These are phyloP conservation scores for Tremella fuciformis DNA, from an alignment of 768 basidiomycete genomes.

Conservation along the genomic window DNA sequence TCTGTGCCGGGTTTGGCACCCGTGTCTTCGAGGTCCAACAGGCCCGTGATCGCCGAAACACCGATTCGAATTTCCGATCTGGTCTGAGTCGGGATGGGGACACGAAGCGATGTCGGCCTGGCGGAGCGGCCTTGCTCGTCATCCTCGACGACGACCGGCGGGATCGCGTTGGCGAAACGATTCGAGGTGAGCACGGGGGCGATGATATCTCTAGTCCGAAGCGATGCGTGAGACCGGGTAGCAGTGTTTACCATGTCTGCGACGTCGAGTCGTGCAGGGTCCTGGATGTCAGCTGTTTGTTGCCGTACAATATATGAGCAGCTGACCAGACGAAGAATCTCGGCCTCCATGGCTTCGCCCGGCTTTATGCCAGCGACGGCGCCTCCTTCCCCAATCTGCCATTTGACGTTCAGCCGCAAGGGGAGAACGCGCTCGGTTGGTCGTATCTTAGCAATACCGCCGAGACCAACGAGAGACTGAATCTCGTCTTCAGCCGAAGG, in stretches of 20 bases:
- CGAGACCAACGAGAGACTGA: slow-evolving; percentile 26
- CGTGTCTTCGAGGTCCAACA: slow-evolving; percentile 72
- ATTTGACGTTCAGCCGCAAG: slow-evolving; percentile 65
- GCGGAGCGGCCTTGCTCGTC: slow-evolving; percentile 6
- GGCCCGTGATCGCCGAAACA: slow-evolving; percentile 75
- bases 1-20: slow-evolving; percentile 68
- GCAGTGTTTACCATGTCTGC: slow-evolving; percentile 65
- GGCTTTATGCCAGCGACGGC: slow-evolving; percentile 62
- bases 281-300: slow-evolving; percentile 51
- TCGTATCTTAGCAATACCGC: slow-evolving; percentile 43
- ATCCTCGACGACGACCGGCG: slow-evolving; percentile 48
- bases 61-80: slow-evolving; percentile 59
- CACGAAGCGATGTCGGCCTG: slow-evolving; percentile 22
- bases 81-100: slow-evolving; percentile 38
- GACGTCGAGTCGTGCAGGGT: slow-evolving; percentile 66
- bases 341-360: slow-evolving; percentile 56
- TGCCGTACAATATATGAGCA: slow-evolving; percentile 18
- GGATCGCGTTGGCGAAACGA: slow-evolving; percentile 23
- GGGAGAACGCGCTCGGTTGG: slow-evolving; percentile 67
- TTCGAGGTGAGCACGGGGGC: slow-evolving; percentile 21
- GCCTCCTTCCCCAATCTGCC: slow-evolving; percentile 71
- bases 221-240: slow-evolving; percentile 63
- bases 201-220: slow-evolving; percentile 22
- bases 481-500: slow-evolving; percentile 22
- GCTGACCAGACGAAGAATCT: slow-evolving; percentile 60